These are phyloP conservation scores for Colletotrichum brevisporum DNA, from an alignment of 2,329 filamentous ascomycete genomes.

Conservation along the genomic window DNA sequence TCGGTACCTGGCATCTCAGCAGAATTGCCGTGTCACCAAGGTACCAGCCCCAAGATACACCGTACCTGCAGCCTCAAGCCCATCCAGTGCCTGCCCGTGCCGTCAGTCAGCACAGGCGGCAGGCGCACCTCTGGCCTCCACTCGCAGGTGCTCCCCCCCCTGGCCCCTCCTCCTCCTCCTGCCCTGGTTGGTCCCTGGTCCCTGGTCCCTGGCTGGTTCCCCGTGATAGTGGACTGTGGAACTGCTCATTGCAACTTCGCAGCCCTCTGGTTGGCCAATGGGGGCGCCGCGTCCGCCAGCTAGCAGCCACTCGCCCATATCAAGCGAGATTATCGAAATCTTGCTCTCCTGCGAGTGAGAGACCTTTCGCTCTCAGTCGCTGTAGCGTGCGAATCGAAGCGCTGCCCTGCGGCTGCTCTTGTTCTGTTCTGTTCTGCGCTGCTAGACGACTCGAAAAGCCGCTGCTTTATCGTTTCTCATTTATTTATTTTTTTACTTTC, in stretches of 20 bases:
- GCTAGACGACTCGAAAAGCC: not conserved
- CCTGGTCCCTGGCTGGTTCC: constrained; percentile 23
- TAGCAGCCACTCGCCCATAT: constrained; percentile 41
- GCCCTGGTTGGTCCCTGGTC: not conserved
- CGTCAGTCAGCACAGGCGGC: too few species aligned
- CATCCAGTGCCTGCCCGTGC: too few species aligned
- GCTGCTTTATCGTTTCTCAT: constrained; percentile 14
- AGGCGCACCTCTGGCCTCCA: too few species aligned
- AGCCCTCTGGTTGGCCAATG: constrained; percentile 33
- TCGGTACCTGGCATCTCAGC: too few species aligned
- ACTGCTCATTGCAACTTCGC: constrained; percentile 26
- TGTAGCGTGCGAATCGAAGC: constrained; percentile 1
- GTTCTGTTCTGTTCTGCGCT: not conserved
- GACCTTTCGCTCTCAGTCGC: not conserved
- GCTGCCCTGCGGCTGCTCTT: not conserved
- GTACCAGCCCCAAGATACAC: too few species aligned
- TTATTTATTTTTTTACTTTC: constrained; percentile 14
- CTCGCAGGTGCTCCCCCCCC: too few species aligned
- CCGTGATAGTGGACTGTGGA: constrained; percentile 39
- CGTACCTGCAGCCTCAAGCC: too few species aligned
- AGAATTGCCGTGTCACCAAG: too few species aligned
- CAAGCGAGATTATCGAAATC: constrained; percentile 46
- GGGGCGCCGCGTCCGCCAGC: constrained; percentile 14
- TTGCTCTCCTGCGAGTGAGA: constrained; percentile 35
- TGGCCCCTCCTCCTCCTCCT: not conserved